Evolutionary conservation across 306 rosid genomes (phyloP), one percentile per base, ranked within the genome.

Genomic region (Rosa rugosa): DNA sequence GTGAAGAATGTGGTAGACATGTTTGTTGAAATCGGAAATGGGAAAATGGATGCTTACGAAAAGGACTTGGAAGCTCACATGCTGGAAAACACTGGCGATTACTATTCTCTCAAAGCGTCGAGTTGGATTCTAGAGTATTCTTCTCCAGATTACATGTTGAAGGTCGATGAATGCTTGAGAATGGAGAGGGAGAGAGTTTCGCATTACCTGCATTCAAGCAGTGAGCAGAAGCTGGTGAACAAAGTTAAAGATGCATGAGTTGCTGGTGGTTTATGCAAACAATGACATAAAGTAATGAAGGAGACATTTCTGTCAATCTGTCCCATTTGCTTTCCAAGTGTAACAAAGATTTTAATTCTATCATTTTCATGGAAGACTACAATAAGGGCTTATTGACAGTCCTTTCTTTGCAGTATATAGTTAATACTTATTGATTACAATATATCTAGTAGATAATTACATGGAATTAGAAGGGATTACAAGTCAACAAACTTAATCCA

Each of bases 101-200:
- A 86, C 77, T 91, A 87, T 85, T 85, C 78, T 80, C 74, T 75
- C 34, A 86, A 89, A 84, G 97, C 91, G 57, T 71, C 93, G 42
- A 79, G 71, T 40, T 89, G 93, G 93, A 86, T 87, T 64, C 64
- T 80, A 62, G 80, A 62, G 57, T 90, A 88, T 46, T 81, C 89
- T 73, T 91, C 91, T 72, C 83, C 92, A 6, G 91, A 84, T 67
- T 90, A 87, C 80, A 90, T 88, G 94, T 85, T 79, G 51, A 92
- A 81, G 73, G 81, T 74, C 46, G 79, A 82, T 79, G 85, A 78
- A 41, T 78, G 82, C 74, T 73, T 82, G 75, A 78, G 71, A 46
- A 79, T 65, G 71, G 82, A 78, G 69, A 78, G 71, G 49, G 82
- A 82, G 23, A 73, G 85, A 46, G 82, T 31, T 64, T 34, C 79